Base-by-base conservation (phyloP, 768 basidiomycete species). In the Leccinum ochraceum region DNA sequence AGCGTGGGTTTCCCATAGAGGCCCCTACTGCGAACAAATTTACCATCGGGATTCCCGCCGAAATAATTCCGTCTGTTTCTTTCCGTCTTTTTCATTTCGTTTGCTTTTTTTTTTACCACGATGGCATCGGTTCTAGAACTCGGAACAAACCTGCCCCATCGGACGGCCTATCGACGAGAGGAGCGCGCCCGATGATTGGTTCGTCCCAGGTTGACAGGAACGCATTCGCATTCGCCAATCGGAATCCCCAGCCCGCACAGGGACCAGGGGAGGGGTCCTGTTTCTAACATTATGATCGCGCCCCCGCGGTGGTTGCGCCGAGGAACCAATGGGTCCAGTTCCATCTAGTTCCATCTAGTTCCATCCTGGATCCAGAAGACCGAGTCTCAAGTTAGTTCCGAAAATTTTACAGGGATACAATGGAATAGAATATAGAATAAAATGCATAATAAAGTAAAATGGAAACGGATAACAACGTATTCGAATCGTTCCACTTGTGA, bases 51-150 rank as follows among this genome's bases (percentile, higher is more conserved):
- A 42, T 28, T 34, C 30, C 54, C 55, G 46, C 54, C 60, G 48
- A 60, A 28, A 50, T 39, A 58, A 3, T 16, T 28, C 48, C 46
- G 63, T 46, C 17, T 17, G 39, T 42, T 42, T 42, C 39, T 42
- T 37, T 37, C 36, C 36, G 36, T 16, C 44, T 20, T 11, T 46
- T 46, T 46, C 20, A 46, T 46, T 53, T 44, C 28, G 11, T 10
- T 14, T 8, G 3, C 56, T 54, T 6, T 9, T 44, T 56, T 56
- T 69, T 30, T 30, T 30, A 56, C 58, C 61, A 64, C 58, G 58
- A 57, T 44, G 34, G 34, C 39, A 58, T 54, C 67, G 61, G 54
- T n/a, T 16, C 36, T 48, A 24, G 56, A 66, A 58, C 57, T 54
- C 42, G 56, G 58, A 57, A 58, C 44, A 48, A 55, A 36, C 50